phyloP scores from a whole-genome alignment of 1,284 basidiomycete genomes.

The Tilletia caries region DNA sequence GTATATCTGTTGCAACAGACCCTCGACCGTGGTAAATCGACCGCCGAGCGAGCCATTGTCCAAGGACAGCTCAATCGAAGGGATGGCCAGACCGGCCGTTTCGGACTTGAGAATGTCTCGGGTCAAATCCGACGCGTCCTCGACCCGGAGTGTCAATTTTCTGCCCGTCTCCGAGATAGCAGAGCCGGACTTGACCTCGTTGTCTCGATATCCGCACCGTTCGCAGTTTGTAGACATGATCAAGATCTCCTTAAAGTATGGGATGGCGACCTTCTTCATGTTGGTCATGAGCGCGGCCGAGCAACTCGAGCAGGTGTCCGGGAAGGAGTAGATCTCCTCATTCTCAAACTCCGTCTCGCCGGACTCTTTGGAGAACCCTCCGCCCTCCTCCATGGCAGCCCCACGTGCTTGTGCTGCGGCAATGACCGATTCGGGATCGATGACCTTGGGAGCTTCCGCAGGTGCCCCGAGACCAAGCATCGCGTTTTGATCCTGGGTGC shows the following conservation, averaged over 20 bases:
- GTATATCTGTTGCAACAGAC: constrained; percentile 88
- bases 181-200: constrained; percentile 91
- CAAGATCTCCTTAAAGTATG: constrained; percentile 97
- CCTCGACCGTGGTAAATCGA: constrained; percentile 96
- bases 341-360: constrained; percentile 56
- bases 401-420: constrained; percentile 24
- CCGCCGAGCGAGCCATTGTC: constrained; percentile 93
- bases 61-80: constrained; percentile 90
- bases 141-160: constrained; percentile 80
- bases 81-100: constrained; percentile 82
- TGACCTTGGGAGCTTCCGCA: constrained; percentile 4
- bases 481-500: constrained; percentile 80
- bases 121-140: constrained; percentile 88
- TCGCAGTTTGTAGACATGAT: constrained; percentile 99
- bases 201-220: constrained; percentile 89
- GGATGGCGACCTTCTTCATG: constrained; percentile 96
- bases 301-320: constrained; percentile 83
- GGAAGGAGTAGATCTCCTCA: constrained; percentile 88
- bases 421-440: constrained; percentile 14
- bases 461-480: constrained; percentile 66
- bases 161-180: constrained; percentile 83
- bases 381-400: constrained; percentile 23
- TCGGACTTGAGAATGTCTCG: constrained; percentile 72
- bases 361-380: constrained; percentile 45
- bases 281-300: constrained; percentile 76